phyloP scores from a whole-genome alignment of 352 stramenopile species.

The Phytophthora ramorum region DNA sequence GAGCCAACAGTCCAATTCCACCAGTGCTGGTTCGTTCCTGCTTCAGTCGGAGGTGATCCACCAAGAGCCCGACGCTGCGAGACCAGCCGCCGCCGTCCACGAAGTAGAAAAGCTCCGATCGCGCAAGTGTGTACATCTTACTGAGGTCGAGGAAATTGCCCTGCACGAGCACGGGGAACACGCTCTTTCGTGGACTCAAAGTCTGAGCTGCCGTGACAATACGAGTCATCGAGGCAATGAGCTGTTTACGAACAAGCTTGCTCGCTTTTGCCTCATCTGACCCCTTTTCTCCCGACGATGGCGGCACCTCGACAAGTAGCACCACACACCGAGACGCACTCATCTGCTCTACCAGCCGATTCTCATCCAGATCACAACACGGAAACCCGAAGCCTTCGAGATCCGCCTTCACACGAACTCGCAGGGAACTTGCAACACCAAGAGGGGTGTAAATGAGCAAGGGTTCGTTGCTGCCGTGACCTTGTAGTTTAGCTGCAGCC shows the following conservation, averaged over 20 bases:
- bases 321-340: constrained; percentile 37
- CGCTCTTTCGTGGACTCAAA: constrained; percentile 34
- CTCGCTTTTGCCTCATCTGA: constrained; percentile 34
- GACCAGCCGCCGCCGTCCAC: constrained; percentile 55
- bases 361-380: constrained; percentile 34
- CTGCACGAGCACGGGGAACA: constrained; percentile 66
- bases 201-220: constrained; percentile 48
- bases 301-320: constrained; percentile 41
- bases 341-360: constrained; percentile 39
- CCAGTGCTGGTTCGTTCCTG: constrained; percentile 37
- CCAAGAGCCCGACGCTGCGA: constrained; percentile 49
- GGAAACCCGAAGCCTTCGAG: constrained; percentile 35
- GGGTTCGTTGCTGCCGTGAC: constrained; percentile 1
- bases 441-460: constrained; percentile 43
- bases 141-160: constrained; percentile 73
- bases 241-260: constrained; percentile 42
- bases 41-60: constrained; percentile 50
- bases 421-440: constrained; percentile 29
- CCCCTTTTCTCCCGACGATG: constrained; percentile 23
- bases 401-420: constrained; percentile 31
- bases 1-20: constrained; percentile 11
- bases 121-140: constrained; percentile 76
- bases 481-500: not conserved
- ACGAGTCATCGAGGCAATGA: constrained; percentile 43
- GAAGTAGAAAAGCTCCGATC: constrained; percentile 76